These are phyloP conservation scores for Calonectria hongkongensis DNA, from an alignment of 2,329 filamentous ascomycete species.

Conservation along the genomic window DNA sequence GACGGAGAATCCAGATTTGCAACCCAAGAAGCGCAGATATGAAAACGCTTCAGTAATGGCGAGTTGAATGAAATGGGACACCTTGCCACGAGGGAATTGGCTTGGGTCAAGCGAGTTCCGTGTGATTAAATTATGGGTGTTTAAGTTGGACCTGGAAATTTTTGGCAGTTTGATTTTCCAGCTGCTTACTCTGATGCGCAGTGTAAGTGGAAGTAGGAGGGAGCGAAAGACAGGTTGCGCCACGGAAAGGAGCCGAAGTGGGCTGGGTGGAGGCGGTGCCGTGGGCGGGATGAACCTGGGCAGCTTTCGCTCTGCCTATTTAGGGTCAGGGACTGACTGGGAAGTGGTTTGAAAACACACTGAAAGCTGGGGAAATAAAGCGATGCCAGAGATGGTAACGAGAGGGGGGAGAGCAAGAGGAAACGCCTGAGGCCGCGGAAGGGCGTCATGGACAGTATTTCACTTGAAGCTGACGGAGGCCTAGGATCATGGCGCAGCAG, in stretches of 20 bases:
- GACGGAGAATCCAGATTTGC: constrained; percentile 31
- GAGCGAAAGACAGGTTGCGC: constrained; percentile 35
- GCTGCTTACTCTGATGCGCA: constrained; percentile 14
- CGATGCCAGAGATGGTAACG: constrained; percentile 32
- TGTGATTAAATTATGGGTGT: not conserved
- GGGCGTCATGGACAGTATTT: constrained; percentile 61
- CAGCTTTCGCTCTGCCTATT: constrained; percentile 34
- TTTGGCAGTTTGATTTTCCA: constrained; percentile 8
- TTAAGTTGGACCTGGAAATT: not conserved
- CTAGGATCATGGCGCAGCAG: constrained; percentile 57
- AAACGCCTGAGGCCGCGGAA: constrained; percentile 58
- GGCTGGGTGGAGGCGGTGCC: constrained; percentile 30
- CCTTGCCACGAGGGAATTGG: not conserved
- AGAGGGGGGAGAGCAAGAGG: constrained; percentile 45
- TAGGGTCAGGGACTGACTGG: not conserved
- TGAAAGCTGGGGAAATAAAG: not conserved
- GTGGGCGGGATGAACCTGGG: constrained; percentile 27
- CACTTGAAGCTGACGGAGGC: constrained; percentile 54
- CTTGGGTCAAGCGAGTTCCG: not conserved
- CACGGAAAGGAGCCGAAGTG: constrained; percentile 23
- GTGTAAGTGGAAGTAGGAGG: constrained; percentile 32
- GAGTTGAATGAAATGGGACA: not conserved
- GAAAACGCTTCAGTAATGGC: constrained; percentile 7
- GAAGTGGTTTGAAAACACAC: constrained; percentile 2
- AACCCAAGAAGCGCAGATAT: constrained; percentile 9